Conservation (phyloP, 306 rosid genomes). For the Citrullus colocynthis region DNA sequence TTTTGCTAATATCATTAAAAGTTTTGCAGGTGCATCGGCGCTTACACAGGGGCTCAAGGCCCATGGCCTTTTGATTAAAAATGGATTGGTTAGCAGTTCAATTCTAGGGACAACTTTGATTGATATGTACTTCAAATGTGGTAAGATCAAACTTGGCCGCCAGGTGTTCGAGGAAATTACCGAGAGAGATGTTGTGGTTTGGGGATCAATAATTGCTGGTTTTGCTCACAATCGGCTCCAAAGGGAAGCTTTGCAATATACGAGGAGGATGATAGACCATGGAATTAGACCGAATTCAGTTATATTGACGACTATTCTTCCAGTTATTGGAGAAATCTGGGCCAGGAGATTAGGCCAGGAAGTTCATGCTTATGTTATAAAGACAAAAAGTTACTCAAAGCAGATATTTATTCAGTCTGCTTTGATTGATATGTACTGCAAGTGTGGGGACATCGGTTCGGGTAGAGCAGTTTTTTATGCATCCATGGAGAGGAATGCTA, state of each 20-base stretch:
- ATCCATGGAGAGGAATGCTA: constrained; percentile 51
- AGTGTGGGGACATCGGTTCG: constrained; percentile 57
- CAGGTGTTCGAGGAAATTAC: constrained; percentile 37
- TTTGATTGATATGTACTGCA: constrained; percentile 80
- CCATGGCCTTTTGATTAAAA: constrained; percentile 61
- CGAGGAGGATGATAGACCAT: constrained; percentile 40
- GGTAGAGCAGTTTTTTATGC: constrained; percentile 56
- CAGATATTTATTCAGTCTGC: constrained; percentile 52
- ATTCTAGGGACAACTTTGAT: constrained; percentile 33
- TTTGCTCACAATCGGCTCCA: constrained; percentile 36
- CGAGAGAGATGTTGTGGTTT: constrained; percentile 44
- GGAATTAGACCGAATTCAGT: constrained; percentile 40
- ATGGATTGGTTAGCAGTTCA: constrained; percentile 45
- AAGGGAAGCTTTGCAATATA: constrained; percentile 38
- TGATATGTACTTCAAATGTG: constrained; percentile 33
- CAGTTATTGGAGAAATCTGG: constrained; percentile 40
- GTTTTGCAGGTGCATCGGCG: constrained; percentile 61
- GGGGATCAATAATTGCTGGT: constrained; percentile 59
- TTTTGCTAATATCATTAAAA: constrained; percentile 60
- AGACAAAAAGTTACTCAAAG: constrained; percentile 38
- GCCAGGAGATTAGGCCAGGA: constrained; percentile 44
- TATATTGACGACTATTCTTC: constrained; percentile 37
- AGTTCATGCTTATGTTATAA: constrained; percentile 63
- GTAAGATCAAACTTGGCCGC: constrained; percentile 36
- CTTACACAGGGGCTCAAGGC: constrained; percentile 51